Evolutionary conservation across 306 rosid species (phyloP), one percentile per base, ranked within the genome.

Genomic region (Ammopiptanthus mongolicus): DNA sequence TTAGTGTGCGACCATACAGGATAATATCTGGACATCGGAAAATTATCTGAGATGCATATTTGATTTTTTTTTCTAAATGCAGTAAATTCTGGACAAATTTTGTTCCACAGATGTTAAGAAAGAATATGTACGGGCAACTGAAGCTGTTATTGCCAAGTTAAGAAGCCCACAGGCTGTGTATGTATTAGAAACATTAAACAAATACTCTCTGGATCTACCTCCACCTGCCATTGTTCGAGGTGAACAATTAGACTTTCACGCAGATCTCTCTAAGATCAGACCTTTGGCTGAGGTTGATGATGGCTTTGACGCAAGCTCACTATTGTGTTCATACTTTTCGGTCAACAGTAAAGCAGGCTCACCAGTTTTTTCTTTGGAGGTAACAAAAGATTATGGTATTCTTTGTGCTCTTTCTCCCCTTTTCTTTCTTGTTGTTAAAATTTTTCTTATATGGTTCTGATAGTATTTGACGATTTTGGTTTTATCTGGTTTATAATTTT

Each of bases 71-170:
- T 69, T n/a, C n/a, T 64, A 74, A 57, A 23, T 66, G 46, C 65
- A 3, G 52, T 58, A 64, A 77, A 41, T 64, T 63, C 25, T 67
- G 75, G 72, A 1, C 51, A 55, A 60, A 17, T 65, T 72, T 76
- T 73, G 53, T 80, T 46, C 48, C 60, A 31, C 89, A 95, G 98
- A 87, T 75, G 73, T 80, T 6, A 91, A 86, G 84, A 87, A 86
- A 83, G 81, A 81, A 61, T 88, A 71, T 65, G 51, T 23, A 18
- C 77, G 42, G 62, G 87, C 91, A 68, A 87, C 67, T 23, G 88
- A 84, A 85, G 89, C 90, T 57, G 84, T 86, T 75, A 75, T 87
- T 86, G 87, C 89, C 63, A 87, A 86, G 81, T 85, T 95, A 69
- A 83, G 75, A 83, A 96, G 87, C 71, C 87, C 88, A 48, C 86